A percentile compares a stretch with the other conserved stretches of the same genome.
phyloP scores from a whole-genome alignment of 495 filamentous ascomycete genomes.

The Darksidea phi region DNA sequence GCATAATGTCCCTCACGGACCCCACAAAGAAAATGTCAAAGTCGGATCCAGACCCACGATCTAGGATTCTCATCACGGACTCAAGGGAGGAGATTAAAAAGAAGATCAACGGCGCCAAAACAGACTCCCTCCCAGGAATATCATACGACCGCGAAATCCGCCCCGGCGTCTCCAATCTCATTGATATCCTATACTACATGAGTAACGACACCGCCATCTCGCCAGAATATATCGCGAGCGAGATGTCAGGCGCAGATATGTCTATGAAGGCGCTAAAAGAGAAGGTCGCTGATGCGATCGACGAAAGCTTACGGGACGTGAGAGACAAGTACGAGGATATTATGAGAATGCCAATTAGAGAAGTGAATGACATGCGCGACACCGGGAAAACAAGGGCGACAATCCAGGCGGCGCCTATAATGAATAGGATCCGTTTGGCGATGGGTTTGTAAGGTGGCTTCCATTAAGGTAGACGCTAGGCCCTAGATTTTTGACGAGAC shows the following conservation, averaged over 20 bases:
- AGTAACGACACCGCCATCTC: conserved; percentile 49
- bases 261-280: conserved; percentile 66
- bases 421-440: conserved; percentile 64
- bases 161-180: conserved; percentile 83
- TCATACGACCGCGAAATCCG: conserved; percentile 68
- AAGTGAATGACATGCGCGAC: conserved; percentile 59
- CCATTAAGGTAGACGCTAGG: too few relatives aligned
- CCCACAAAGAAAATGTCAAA: conserved; percentile 91
- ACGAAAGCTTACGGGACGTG: conserved; percentile 55
- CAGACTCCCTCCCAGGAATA: conserved; percentile 64
- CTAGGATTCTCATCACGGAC: conserved; percentile 81
- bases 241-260: conserved; percentile 45
- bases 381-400: conserved; percentile 61
- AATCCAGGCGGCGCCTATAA: conserved; percentile 64
- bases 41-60: conserved; percentile 65
- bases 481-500: too few relatives aligned
- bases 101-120: conserved; percentile 74
- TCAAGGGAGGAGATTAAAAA: conserved; percentile 54
- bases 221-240: conserved; percentile 54
- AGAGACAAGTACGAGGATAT: conserved; percentile 61
- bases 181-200: conserved; percentile 71
- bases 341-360: conserved; percentile 49
- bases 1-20: conserved; percentile 83
- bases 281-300: conserved; percentile 56
- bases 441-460: too few relatives aligned